phyloP scores from a whole-genome alignment of 108 stramenopile genomes.

The Aurantiochytrium sp. region DNA sequence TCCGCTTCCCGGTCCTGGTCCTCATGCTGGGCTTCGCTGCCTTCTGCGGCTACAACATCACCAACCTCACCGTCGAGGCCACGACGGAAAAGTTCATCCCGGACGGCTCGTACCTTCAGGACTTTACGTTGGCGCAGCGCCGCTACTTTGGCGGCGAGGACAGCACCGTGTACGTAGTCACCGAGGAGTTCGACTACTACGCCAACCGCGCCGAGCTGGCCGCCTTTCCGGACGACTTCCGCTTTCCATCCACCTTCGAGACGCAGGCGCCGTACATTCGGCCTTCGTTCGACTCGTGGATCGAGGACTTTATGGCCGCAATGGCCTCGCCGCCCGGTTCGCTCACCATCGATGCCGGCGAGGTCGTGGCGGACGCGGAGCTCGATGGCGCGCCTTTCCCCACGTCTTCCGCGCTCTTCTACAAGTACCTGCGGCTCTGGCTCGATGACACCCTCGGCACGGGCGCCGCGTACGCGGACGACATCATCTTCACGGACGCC shows the following conservation, averaged over 20 bases:
- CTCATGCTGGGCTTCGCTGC: not conserved
- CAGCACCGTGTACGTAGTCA: not conserved
- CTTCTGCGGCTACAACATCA: not conserved
- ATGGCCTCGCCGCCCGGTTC: not conserved
- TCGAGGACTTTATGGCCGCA: constrained; percentile 11
- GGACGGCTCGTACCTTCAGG: not conserved
- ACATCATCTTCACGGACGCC: not conserved
- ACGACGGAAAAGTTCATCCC: not conserved
- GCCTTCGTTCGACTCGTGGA: not conserved
- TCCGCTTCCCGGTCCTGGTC: not conserved
- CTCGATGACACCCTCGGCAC: not conserved
- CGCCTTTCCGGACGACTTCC: not conserved
- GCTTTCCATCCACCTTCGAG: not conserved
- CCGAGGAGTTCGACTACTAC: not conserved
- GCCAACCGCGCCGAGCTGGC: not conserved
- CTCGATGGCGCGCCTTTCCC: not conserved
- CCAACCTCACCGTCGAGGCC: not conserved
- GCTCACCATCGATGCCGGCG: not conserved
- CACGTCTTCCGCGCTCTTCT: not conserved
- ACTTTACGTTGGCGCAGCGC: not conserved
- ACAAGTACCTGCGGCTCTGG: constrained; percentile 23
- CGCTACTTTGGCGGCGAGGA: not conserved
- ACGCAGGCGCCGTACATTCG: not conserved
- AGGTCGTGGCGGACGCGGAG: not conserved
- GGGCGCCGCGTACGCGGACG: not conserved